phyloP scores from a whole-genome alignment of 495 filamentous ascomycete species.

The Beverwykella pulmonaria region DNA sequence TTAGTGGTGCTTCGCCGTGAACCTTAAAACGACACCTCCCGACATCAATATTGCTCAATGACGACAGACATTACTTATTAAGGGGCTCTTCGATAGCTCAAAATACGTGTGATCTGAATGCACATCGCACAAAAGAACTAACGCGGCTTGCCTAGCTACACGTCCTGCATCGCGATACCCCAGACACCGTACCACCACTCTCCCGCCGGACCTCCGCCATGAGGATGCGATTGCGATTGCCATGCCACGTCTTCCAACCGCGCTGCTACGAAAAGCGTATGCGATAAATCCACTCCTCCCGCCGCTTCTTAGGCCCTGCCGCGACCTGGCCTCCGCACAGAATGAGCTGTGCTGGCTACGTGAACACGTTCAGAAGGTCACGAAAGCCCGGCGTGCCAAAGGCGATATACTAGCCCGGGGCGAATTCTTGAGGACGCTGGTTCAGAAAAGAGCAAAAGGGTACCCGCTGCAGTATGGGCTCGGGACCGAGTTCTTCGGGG shows the following conservation, averaged over 20 bases:
- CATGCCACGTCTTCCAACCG: constrained; percentile 77
- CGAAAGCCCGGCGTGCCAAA: constrained; percentile 14
- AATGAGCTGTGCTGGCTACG: constrained; percentile 88
- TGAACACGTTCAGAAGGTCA: constrained; percentile 56
- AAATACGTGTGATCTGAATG: no score
- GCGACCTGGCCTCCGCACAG: constrained; percentile 64
- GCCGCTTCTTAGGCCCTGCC: constrained; percentile 68
- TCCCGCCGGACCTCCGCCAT: background rate
- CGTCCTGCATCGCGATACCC: no score
- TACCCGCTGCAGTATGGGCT: constrained; percentile 87
- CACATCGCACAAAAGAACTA: no score
- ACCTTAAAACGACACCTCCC: no score
- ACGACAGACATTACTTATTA: no score
- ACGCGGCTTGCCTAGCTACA: no score
- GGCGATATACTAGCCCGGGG: constrained; percentile 9
- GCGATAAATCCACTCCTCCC: constrained; percentile 62
- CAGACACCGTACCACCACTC: no score
- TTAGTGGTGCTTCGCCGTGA: no score
- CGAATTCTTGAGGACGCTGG: constrained; percentile 36
- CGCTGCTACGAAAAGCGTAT: constrained; percentile 60
- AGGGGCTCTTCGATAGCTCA: no score
- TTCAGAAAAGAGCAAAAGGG: constrained; percentile 61
- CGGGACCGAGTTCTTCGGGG: constrained; percentile 84
- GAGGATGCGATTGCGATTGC: background rate
- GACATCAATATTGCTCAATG: no score